Base-by-base conservation (phyloP, 75 land plant species). In the Selaginella tamariscina region DNA sequence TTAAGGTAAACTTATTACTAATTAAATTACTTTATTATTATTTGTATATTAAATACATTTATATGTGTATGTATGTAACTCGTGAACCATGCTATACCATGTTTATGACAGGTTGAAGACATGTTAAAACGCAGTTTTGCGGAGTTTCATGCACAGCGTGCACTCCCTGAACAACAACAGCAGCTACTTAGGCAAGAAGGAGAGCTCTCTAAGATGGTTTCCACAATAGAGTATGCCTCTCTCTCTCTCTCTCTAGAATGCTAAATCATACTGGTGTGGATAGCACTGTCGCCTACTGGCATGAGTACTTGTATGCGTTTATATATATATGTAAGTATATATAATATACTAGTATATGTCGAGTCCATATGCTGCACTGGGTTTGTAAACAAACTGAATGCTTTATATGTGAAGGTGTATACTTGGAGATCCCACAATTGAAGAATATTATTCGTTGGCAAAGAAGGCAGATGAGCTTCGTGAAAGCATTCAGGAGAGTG, bases 121-220 rank as follows among this genome's bases (percentile, higher is more conserved):
- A 94, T 94, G 98, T 65, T 94, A 67, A 94, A 94, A 69, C 82
- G 98, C 70, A 94, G 98, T 70, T 94, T 94, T 85, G 98, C 96
- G 30, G 98, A 94, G 72, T 94, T 90, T 65, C 96, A 94, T 82
- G 85, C 98, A 44, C 98, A 94, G 55, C 86, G 89, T 67, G 84
- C 94, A 56, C 83, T 94, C 55, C 96, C 96, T 26, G 91, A 90
- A 57, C 78, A 85, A 59, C 81, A 90, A 62, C 82, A 80, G 62
- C 84, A 85, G 70, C 79, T 90, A n/a, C 73, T 85, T 76, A 71
- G 65, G 67, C 67, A 74, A 57, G 82, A 81, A 66, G 85, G 75
- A 62, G 94, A 83, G 71, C 85, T 86, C 70, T 82, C 84, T 30
- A 84, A 86, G 64, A 72, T 92, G 74, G 78, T 77, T 30, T 76